These are phyloP conservation scores for Panicum miliaceum DNA, from an alignment of 176 grass and related monocot genomes.

Conservation along the genomic window DNA sequence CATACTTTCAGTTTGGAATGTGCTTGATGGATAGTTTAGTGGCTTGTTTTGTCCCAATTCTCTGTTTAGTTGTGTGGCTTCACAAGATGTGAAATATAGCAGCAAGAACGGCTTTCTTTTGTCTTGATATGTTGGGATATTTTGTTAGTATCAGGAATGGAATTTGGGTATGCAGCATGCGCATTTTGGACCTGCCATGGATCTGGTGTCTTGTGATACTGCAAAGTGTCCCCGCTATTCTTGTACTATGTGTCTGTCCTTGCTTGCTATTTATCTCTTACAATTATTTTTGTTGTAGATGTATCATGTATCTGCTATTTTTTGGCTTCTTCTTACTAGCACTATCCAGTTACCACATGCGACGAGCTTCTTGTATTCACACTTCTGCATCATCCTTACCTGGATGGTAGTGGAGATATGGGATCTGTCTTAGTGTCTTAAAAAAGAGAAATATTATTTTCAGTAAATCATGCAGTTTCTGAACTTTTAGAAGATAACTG, in stretches of 20 bases:
- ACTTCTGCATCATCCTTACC: background rate
- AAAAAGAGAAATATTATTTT: background rate
- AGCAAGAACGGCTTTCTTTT: conserved; percentile 6
- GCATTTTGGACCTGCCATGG: conserved; percentile 2
- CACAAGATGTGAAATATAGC: conserved; percentile 15
- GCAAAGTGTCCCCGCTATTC: background rate
- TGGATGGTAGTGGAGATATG: background rate
- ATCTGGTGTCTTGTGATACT: conserved; percentile 11
- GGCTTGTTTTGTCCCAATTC: background rate
- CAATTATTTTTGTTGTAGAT: background rate
- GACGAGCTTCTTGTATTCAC: background rate
- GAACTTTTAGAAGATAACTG: background rate
- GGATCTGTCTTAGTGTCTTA: background rate
- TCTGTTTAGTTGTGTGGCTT: background rate
- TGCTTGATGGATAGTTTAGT: background rate
- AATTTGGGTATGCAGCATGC: conserved; percentile 8
- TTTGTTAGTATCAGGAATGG: background rate
- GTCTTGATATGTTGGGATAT: conserved; percentile 8
- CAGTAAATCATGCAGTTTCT: conserved; percentile 3
- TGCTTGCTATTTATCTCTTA: background rate
- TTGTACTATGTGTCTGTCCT: conserved; percentile 9
- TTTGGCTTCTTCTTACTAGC: background rate
- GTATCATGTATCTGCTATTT: background rate
- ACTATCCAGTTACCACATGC: background rate
- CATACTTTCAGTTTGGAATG: background rate